Evolutionary conservation across 1,139 yeast genomes (phyloP).

Genomic region (Lodderomyces pseudojiufengensis): DNA sequence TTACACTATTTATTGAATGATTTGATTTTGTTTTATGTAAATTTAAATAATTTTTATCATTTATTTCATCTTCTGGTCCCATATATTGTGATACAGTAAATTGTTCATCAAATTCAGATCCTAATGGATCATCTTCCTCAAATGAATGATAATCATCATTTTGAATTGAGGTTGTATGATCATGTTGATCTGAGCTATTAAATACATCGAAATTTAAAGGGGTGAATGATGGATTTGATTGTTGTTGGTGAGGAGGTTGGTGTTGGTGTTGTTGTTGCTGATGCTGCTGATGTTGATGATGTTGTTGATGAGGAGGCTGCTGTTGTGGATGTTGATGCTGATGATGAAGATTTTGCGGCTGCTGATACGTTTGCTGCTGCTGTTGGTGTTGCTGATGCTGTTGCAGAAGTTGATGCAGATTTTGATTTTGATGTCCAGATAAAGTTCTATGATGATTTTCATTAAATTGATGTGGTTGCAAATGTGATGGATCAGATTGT

Average conservation of each 20-base stretch:
- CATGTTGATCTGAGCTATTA: constrained; percentile 2
- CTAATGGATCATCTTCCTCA: constrained; percentile 6
- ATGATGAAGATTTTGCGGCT: not conserved
- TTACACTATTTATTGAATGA: constrained; percentile 22
- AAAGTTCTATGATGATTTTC: too few species aligned
- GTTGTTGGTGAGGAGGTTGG: not conserved
- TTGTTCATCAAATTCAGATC: not conserved
- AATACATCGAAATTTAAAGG: constrained; percentile 7
- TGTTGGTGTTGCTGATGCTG: too few species aligned
- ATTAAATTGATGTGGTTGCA: too few species aligned
- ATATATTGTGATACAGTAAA: too few species aligned
- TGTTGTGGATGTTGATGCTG: not conserved
- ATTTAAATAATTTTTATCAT: constrained; percentile 1
- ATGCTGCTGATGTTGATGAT: too few species aligned
- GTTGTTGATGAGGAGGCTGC: too few species aligned
- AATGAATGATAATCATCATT: constrained; percentile 4
- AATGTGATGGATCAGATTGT: constrained; percentile 2
- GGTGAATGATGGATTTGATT: constrained; percentile 4
- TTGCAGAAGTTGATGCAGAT: too few species aligned
- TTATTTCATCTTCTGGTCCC: too few species aligned
- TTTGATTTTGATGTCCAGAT: too few species aligned
- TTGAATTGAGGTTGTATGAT: constrained; percentile 5
- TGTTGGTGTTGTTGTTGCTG: too few species aligned
- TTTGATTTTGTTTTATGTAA: constrained; percentile 17
- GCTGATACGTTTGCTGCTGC: too few species aligned